Base-by-base conservation (phyloP, 345 rosid genomes). In the Dovyalis caffra region DNA sequence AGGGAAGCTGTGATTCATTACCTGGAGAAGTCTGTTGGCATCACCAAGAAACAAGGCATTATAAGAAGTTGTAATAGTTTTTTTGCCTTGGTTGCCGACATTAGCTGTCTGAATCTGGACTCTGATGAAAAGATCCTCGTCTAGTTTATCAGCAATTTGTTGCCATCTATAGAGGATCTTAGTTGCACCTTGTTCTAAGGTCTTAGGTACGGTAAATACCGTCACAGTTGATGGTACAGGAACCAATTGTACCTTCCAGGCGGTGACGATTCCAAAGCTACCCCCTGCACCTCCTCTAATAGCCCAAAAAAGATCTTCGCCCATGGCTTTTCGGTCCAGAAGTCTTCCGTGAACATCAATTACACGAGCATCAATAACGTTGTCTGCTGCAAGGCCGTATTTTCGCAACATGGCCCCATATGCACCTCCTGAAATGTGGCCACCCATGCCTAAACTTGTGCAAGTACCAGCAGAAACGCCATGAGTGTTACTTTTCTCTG, bases 171-270 rank as follows among this genome's bases (percentile, higher is more conserved):
- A 71, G 6, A 90, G 81, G 47, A 83, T 78, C 74, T 85, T 86
- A 16, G 87, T 83, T 0, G 77, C 89, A 0, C 72, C 80, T 66
- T 87, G 86, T 49, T 89, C 83, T 23, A 83, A 62, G 43, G 88
- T 84, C 74, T 81, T 87, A 5, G 84, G 75, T 37, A 89, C 82
- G 0, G 89, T 87, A 73, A 89, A 91, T 72, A 87, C 28, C 7
- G 37, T 35, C 37, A 35, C 37, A 4, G 37, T 35, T 35, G 37
- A 35, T 35, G 37, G 37, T 4, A 91, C 93, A 3, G 87, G 88
- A 70, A 91, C 93, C 25, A 91, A 73, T 49, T 80, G 86, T 37
- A 91, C 49, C 69, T 91, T 91, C 96, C 96, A 91, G 0, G 79
- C 68, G 8, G 89, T 77, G 2, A 91, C 83, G 2, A 90, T 25